phyloP scores from a whole-genome alignment of 306 rosid genomes.

The Argentina anserina region DNA sequence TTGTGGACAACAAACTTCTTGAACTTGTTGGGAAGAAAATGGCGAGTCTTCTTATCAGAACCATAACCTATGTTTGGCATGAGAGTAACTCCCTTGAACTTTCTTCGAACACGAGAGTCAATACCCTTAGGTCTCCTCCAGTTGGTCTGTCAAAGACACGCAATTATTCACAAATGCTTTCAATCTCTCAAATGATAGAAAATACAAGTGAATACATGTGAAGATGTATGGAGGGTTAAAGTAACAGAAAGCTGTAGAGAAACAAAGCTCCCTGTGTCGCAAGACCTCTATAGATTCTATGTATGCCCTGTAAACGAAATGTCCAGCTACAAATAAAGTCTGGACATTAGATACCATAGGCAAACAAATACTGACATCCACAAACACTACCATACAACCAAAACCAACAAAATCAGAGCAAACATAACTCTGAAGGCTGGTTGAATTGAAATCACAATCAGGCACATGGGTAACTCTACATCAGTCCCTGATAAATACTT shows the following conservation, averaged over 20 bases:
- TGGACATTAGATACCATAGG: conserved; percentile 79
- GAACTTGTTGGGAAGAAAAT: conserved; percentile 74
- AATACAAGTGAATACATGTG: not conserved
- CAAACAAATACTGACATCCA: conserved; percentile 12
- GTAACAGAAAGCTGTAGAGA: conserved; percentile 49
- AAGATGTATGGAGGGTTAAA: conserved; percentile 57
- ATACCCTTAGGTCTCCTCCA: conserved; percentile 94
- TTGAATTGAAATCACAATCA: too few species aligned
- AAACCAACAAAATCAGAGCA: not conserved
- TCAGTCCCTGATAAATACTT: too few species aligned
- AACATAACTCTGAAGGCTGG: not conserved
- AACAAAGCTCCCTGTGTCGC: conserved; percentile 64
- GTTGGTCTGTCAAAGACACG: conserved; percentile 32
- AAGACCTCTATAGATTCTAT: conserved; percentile 46
- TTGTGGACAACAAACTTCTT: conserved; percentile 82
- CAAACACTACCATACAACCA: not conserved
- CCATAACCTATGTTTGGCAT: conserved; percentile 90
- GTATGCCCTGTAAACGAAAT: conserved; percentile 63
- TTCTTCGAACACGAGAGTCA: conserved; percentile 74
- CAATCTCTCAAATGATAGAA: not conserved
- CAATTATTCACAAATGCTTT: not conserved
- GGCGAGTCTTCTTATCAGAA: conserved; percentile 79
- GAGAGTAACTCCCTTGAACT: conserved; percentile 71
- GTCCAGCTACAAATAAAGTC: conserved; percentile 47
- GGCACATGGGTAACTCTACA: too few species aligned